Evolutionary conservation across 2,329 filamentous ascomycete genomes (phyloP).

Genomic region (Knoxdaviesia capensis): DNA sequence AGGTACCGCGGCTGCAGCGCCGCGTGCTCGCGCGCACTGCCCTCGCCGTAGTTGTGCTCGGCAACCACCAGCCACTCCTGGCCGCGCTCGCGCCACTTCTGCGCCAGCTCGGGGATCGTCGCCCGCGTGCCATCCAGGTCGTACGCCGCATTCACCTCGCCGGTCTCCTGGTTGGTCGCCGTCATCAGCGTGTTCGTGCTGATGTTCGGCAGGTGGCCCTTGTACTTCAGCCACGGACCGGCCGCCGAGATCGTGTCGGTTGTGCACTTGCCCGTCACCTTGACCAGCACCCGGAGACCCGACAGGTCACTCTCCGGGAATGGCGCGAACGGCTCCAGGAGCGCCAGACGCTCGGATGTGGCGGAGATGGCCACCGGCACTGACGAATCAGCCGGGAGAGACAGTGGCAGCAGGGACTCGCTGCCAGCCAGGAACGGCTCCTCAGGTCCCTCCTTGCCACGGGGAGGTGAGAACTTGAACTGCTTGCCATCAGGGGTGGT

Average conservation of each 20-base stretch:
- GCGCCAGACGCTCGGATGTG: slow-evolving; percentile 71
- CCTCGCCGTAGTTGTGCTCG: slow-evolving; percentile 94
- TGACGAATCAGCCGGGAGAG: slow-evolving; percentile 48
- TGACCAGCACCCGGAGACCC: slow-evolving; percentile 74
- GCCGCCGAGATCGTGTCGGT: slow-evolving; percentile 97
- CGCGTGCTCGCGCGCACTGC: slow-evolving; percentile 73
- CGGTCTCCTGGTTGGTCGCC: slow-evolving; percentile 77
- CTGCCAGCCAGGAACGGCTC: slow-evolving; percentile 60
- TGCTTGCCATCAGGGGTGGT: slow-evolving; percentile 57
- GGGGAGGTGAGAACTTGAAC: slow-evolving; percentile 72
- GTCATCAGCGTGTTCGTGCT: slow-evolving; percentile 93
- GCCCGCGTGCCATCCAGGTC: slow-evolving; percentile 57
- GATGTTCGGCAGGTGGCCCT: slow-evolving; percentile 96
- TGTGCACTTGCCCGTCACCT: slow-evolving; percentile 93
- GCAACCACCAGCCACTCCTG: slow-evolving; percentile 85
- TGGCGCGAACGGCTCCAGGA: slow-evolving; percentile 73
- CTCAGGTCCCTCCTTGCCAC: slow-evolving; percentile 42
- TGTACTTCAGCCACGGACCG: slow-evolving; percentile 97
- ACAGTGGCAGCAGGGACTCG: slow-evolving; percentile 50
- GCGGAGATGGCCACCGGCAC: slow-evolving; percentile 63
- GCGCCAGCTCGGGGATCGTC: slow-evolving; percentile 74
- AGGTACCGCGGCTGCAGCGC: slow-evolving; percentile 83
- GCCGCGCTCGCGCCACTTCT: slow-evolving; percentile 57
- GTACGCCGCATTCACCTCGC: slow-evolving; percentile 82
- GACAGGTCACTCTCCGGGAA: slow-evolving; percentile 62